These are phyloP conservation scores for Groenewaldozyma tartarivorans DNA, from an alignment of 805 yeast genomes.

Conservation along the genomic window DNA sequence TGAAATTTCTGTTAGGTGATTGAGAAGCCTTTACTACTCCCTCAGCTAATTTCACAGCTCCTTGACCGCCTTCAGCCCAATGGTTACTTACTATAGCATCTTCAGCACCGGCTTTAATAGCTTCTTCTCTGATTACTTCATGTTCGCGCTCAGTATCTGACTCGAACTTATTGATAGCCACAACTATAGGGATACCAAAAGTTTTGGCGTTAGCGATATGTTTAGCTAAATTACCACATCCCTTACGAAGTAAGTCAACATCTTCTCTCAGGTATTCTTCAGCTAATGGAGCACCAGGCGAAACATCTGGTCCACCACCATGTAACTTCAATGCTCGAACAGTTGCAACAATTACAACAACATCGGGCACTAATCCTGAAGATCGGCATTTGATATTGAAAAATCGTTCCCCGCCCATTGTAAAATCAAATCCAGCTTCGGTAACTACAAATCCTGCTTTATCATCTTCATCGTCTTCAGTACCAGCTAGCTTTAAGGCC, in stretches of 20 bases:
- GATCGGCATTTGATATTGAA: constrained; percentile 92
- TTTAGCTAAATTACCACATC: constrained; percentile 82
- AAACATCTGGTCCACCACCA: constrained; percentile 96
- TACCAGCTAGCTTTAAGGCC: constrained; percentile 83
- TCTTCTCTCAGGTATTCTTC: constrained; percentile 72
- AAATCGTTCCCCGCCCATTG: constrained; percentile 98
- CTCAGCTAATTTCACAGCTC: constrained; percentile 76
- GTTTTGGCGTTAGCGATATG: constrained; percentile 78
- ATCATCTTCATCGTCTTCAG: constrained; percentile 34
- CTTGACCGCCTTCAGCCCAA: constrained; percentile 93
- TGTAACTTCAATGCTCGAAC: constrained; percentile 94
- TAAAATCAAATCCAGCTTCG: constrained; percentile 97
- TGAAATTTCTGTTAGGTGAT: constrained; percentile 34
- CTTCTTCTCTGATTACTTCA: constrained; percentile 66
- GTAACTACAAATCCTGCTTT: constrained; percentile 78
- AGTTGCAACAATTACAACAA: constrained; percentile 90
- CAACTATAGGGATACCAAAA: constrained; percentile 87
- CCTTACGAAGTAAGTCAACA: constrained; percentile 63
- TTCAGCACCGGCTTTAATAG: constrained; percentile 84
- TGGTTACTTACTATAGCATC: constrained; percentile 88
- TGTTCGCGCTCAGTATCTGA: constrained; percentile 77
- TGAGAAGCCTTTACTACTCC: constrained; percentile 61
- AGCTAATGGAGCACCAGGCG: constrained; percentile 85
- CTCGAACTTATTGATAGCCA: constrained; percentile 83
- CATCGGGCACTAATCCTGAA: constrained; percentile 79